These are phyloP conservation scores for Ophiognomonia clavigignenti-juglandacearum DNA, from an alignment of 2,329 filamentous ascomycete species.

Conservation along the genomic window DNA sequence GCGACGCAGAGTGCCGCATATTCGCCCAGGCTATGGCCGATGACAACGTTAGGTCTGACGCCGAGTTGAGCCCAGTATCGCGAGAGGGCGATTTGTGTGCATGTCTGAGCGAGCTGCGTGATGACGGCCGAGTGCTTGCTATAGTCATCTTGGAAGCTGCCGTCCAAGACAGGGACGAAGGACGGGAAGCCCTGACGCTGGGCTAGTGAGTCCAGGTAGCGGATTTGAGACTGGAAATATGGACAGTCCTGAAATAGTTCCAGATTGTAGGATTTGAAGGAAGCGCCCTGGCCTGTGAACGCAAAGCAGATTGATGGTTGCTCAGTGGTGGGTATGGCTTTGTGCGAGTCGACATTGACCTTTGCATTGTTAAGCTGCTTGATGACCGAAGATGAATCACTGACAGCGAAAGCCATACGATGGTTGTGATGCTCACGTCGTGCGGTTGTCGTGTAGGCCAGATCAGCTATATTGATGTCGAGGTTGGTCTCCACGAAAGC, in stretches of 20 bases:
- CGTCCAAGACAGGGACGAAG: constrained; percentile 48
- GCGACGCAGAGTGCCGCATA: constrained; percentile 67
- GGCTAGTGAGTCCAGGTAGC: constrained; percentile 52
- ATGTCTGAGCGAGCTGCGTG: constrained; percentile 49
- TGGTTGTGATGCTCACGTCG: too few species aligned
- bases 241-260: constrained; percentile 38
- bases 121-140: constrained; percentile 44
- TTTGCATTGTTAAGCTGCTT: too few species aligned
- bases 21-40: constrained; percentile 61
- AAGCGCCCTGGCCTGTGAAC: too few species aligned
- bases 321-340: too few species aligned
- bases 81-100: constrained; percentile 53
- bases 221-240: constrained; percentile 51
- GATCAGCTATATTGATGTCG: too few species aligned
- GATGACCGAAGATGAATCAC: too few species aligned
- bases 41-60: constrained; percentile 39
- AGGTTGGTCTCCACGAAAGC: too few species aligned
- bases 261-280: too few species aligned
- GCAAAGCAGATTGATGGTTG: too few species aligned
- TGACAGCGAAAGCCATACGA: too few species aligned
- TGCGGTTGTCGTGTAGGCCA: too few species aligned
- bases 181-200: constrained; percentile 49
- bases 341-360: too few species aligned
- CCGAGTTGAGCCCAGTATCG: constrained; percentile 52
- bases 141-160: constrained; percentile 37